Base-by-base conservation (phyloP, 176 grass and related monocot genomes). In the Pharus latifolius region DNA sequence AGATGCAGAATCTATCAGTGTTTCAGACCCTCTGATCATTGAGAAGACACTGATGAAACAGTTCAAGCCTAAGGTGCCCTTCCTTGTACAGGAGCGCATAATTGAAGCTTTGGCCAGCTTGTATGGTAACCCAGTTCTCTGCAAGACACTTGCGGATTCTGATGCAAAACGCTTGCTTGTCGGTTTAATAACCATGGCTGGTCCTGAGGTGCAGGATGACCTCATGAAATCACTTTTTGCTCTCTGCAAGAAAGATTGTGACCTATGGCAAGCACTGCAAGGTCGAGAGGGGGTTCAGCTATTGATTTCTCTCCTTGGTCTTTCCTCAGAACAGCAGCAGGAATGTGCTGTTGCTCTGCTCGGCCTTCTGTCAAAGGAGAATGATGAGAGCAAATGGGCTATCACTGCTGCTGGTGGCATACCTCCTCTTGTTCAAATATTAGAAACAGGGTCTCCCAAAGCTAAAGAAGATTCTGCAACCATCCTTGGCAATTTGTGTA, bases 381-480 rank as follows among this genome's bases (percentile, higher is more conserved):
- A 99, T 84, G 96, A 99, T 84, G 96, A 99, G 65, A 95, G 96
- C 80, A 99, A 95, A 83, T 99, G 96, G 96, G 96, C 96, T 52
- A 95, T 99, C 60, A 99, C 96, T 53, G 96, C 96, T 76, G 90
- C 96, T 80, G 96, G 96, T 69, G 96, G 96, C 57, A 99, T 99
- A 84, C 96, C 90, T 69, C 96, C 96, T 84, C 91, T 99, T 91
- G 96, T 99, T 84, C 96, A 99, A 77, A 99, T 99, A 64, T 75
- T 99, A 72, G 96, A 99, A 91, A 99, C 87, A 7, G 96, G 96
- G 31, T 91, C 90, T 72, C 82, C 90, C 23, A 99, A 99, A 88
- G 90, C 96, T 73, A 99, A 95, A 87, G 96, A 99, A 99, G 96
- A 99, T 91, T 93, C 96, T 78, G 96, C 96, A 68, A 95, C 52